Conservation (phyloP, 768 basidiomycete genomes). For the Rhodotorula taiwanensis region DNA sequence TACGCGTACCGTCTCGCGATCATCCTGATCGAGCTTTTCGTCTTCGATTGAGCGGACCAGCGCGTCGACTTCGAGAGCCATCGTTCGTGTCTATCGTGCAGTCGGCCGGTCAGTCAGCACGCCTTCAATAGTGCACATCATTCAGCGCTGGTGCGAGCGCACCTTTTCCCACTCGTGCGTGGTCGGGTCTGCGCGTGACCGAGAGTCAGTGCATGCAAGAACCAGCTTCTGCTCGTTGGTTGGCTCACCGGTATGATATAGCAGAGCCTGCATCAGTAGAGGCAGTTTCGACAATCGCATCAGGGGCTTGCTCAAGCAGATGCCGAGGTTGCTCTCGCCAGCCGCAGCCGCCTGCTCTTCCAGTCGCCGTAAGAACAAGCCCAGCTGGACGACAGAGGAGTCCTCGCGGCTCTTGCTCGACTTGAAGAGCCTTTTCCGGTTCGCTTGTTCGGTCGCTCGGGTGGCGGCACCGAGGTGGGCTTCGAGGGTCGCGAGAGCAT, state of each 20-base stretch:
- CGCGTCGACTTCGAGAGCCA: constrained; percentile 94
- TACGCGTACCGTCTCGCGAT: constrained; percentile 61
- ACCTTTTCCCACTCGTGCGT: constrained; percentile 82
- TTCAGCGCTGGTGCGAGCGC: no score
- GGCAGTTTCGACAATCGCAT: constrained; percentile 95
- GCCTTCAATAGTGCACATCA: no score
- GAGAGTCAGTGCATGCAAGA: not conserved
- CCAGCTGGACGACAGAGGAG: constrained; percentile 54
- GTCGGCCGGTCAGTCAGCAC: constrained; percentile 39
- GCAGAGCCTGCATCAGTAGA: constrained; percentile 89
- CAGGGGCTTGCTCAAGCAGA: constrained; percentile 93
- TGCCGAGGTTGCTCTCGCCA: constrained; percentile 89
- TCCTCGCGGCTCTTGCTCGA: constrained; percentile 68
- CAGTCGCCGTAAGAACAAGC: constrained; percentile 47
- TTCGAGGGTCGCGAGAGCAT: constrained; percentile 80
- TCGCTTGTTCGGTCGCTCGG: no score
- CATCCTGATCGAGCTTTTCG: constrained; percentile 94
- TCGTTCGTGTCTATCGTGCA: constrained; percentile 66
- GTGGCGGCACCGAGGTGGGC: constrained; percentile 58
- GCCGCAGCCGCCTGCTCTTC: constrained; percentile 74
- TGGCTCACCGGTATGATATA: constrained; percentile 58
- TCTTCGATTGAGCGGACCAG: constrained; percentile 97
- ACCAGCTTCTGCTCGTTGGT: no score
- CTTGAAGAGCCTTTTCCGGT: not conserved
- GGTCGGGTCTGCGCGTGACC: constrained; percentile 71